Evolutionary conservation across 495 filamentous ascomycete genomes (phyloP).

Genomic region (Aspergillus heteromorphus): DNA sequence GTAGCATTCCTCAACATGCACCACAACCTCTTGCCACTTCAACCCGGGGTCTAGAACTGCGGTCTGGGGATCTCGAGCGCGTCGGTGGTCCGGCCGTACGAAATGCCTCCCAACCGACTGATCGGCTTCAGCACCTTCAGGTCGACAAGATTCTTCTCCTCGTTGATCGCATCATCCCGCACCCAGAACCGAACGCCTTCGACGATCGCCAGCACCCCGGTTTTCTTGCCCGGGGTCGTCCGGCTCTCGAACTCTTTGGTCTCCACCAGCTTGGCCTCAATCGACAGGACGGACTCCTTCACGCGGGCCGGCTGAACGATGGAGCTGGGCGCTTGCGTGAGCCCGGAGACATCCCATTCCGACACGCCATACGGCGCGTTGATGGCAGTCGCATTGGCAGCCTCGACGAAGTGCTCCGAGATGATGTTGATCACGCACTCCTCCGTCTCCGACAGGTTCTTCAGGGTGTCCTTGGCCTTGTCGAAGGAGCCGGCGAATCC

Average conservation of each 20-base stretch:
- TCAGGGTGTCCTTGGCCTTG: slow-evolving; percentile 68
- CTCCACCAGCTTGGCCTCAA: slow-evolving; percentile 74
- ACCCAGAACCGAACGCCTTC: slow-evolving; percentile 89
- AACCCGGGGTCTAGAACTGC: slow-evolving; percentile 16
- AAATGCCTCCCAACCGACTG: slow-evolving; percentile 76
- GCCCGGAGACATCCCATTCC: slow-evolving; percentile 76
- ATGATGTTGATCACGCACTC: slow-evolving; percentile 87
- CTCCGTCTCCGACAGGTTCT: slow-evolving; percentile 61
- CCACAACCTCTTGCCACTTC: neutral
- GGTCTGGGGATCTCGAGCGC: slow-evolving; percentile 75
- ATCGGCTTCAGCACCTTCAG: slow-evolving; percentile 67
- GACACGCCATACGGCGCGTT: slow-evolving; percentile 73
- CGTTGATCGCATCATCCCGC: slow-evolving; percentile 80
- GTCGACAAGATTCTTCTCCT: slow-evolving; percentile 67
- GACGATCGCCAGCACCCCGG: slow-evolving; percentile 66
- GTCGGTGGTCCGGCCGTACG: slow-evolving; percentile 66
- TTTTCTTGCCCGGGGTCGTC: slow-evolving; percentile 61
- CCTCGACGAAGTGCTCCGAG: slow-evolving; percentile 78
- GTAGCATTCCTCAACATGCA: neutral
- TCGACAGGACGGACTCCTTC: slow-evolving; percentile 70
- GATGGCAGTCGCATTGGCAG: slow-evolving; percentile 73
- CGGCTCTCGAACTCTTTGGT: slow-evolving; percentile 71
- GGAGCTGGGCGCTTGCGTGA: slow-evolving; percentile 63
- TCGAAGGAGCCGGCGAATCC: slow-evolving; percentile 55
- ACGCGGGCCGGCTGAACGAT: slow-evolving; percentile 70